Evolutionary conservation across 2,329 filamentous ascomycete genomes (phyloP), one percentile per base, ranked within the genome.

Genomic region (Coniochaeta prunicola): DNA sequence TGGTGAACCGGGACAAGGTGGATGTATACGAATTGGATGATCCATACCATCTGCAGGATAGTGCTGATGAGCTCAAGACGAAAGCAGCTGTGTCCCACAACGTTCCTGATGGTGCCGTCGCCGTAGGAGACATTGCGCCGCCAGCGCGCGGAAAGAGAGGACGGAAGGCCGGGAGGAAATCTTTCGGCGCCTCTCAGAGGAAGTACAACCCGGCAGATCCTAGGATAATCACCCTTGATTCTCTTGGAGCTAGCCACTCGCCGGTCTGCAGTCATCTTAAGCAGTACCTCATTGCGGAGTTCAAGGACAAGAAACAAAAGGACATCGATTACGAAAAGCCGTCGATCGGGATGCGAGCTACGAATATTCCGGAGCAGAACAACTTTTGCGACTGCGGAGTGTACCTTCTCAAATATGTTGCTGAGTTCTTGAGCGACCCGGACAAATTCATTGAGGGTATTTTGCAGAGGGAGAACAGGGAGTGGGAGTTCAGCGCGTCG

Each of bases 381-480:
- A 97, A 99, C 68, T 89, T 82, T 65, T 92, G 84, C 61, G 94
- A 99, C 69, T 99, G 94, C 67, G 94, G 94, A 9, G 76, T 97
- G 0, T 99, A 89, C 65, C 76, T 97, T 3, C 76, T 97, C 4
- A 89, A 87, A 2, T 99, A 97, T 67, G 79, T 96, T 57, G 83
- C 91, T 63, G 86, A 89, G 63, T 96, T 99, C 63, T 80, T 96
- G 17, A 79, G 84, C 57, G 76, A 91, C 60, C 93, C 93, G 0
- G 84, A 90, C 62, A 71, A 69, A 0, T 94, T 96, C 64, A 78
- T 90, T 17, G 74, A 75, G 21, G 86, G 83, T 61, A 75, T 96
- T 19, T 75, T 96, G 5, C 80, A 78, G 28, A 83, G 80, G 42
- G 80, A 89, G 64, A 56, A 67, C 4, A 70, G 76, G 2, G 65